Conservation (phyloP, 371 early-diverging fungal genomes). For the Gilbertella persicaria region DNA sequence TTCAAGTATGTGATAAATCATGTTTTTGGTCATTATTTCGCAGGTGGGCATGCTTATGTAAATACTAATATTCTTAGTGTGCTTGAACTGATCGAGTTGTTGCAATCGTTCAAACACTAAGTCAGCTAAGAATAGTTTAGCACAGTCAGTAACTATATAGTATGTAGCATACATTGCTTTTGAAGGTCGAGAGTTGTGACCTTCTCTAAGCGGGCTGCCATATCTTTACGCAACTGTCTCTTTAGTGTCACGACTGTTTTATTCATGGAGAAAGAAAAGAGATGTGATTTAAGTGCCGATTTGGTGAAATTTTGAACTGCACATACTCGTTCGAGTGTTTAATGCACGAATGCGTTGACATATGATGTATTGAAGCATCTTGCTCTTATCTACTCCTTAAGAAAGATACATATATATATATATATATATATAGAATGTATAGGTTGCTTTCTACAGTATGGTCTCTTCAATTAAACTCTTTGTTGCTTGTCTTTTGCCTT, state of each 20-base stretch:
- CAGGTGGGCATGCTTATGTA: slow-evolving; percentile 66
- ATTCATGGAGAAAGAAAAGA: slow-evolving; percentile 10
- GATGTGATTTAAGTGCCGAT: no score
- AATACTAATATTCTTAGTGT: slow-evolving; percentile 58
- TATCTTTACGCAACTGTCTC: slow-evolving; percentile 53
- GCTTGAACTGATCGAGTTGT: slow-evolving; percentile 43
- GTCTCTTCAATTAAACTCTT: no score
- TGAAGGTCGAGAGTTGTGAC: slow-evolving; percentile 33
- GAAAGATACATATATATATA: no score
- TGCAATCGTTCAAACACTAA: slow-evolving; percentile 53
- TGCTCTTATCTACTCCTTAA: no score
- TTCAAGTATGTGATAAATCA: slow-evolving; percentile 53
- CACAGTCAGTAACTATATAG: not conserved
- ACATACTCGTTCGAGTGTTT: no score
- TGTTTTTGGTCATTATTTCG: slow-evolving; percentile 60
- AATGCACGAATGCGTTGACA: no score
- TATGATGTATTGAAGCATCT: no score
- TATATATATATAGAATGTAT: no score
- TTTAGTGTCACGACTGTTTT: slow-evolving; percentile 30
- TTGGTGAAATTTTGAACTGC: no score
- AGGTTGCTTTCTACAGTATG: no score
- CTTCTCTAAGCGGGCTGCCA: slow-evolving; percentile 39
- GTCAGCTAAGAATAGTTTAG: slow-evolving; percentile 32
- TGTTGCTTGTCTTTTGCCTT: no score
- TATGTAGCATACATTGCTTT: slow-evolving; percentile 41